Base-by-base conservation (phyloP, 2,329 filamentous ascomycete species). In the Colletotrichum sp. region DNA sequence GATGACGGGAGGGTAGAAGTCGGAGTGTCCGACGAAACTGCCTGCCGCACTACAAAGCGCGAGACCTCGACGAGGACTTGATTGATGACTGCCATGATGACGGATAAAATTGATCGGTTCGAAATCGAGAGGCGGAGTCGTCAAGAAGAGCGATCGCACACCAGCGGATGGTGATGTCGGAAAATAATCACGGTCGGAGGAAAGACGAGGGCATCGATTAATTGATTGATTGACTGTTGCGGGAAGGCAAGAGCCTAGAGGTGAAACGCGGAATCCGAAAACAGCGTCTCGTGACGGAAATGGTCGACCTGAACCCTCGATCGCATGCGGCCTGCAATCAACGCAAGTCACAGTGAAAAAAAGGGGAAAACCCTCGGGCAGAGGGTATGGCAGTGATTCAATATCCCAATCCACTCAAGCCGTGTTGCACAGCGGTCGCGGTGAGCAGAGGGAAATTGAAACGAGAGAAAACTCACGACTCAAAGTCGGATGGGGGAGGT, bases 31-130 rank as follows among this genome's bases (percentile, higher is more conserved):
- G 78, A 72, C 56, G 58, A 52, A 2, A 62, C 30, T 26, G 59
- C 58, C 66, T 78, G 76, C 69, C 85, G 82, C 66, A 82, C 84
- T 69, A 86, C 82, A 30, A 86, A 77, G 63, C 84, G 78, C 52
- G 81, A 83, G 70, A 83, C 83, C 70, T 84, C 82, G 75, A 82
- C 81, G 70, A 87, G 74, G 59, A 83, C 80, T 69, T 84, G 80
- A 66, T 86, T 80, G 71, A 86, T 66, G 74, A 82, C 79, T 55
- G 82, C 81, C 85, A 87, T 87, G 69, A 73, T 78, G 77, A 68
- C 24, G 59, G 28, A 16, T n/a, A 14, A 16, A 21, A 13, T 36
- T 16, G 56, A 52, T 52, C 43, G 56, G 10, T 21, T 62, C 30
- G 14, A 26, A 56, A 16, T 24, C 32, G 18, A 52, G 16, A 12